A percentile compares a stretch with the other conserved stretches of the same genome.
Conservation (phyloP, 805 yeast genomes). For the Suhomyces xylopsoci region DNA sequence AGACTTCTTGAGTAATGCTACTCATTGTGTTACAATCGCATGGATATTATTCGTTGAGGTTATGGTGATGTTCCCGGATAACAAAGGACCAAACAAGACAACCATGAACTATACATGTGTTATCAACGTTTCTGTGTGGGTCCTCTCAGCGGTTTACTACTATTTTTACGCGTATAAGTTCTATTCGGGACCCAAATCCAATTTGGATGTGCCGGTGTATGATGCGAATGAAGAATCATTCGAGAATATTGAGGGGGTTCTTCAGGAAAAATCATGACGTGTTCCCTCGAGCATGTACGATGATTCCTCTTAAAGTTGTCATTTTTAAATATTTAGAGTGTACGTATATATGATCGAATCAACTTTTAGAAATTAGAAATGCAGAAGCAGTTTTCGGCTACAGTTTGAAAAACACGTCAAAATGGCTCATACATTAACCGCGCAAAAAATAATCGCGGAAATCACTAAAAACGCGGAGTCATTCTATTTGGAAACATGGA, state of each 20-base stretch:
- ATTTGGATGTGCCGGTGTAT: slow-evolving; percentile 5
- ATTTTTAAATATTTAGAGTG: background rate
- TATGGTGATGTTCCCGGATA: slow-evolving; percentile 61
- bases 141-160: slow-evolving; percentile 51
- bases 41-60: slow-evolving; percentile 55
- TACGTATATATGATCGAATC: background rate
- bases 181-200: slow-evolving; percentile 52
- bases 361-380: background rate
- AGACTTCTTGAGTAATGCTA: slow-evolving; percentile 36
- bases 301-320: background rate
- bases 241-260: background rate
- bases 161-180: slow-evolving; percentile 49
- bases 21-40: slow-evolving; percentile 45
- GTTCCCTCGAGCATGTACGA: background rate
- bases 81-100: slow-evolving; percentile 34
- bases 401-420: background rate
- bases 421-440: background rate
- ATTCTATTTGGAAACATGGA: background rate
- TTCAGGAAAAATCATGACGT: background rate
- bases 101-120: slow-evolving; percentile 71
- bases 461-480: background rate
- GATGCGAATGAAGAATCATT: background rate
- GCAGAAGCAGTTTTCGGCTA: background rate
- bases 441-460: background rate
- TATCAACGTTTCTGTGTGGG: slow-evolving; percentile 60